These are phyloP conservation scores for Mangifera indica DNA, from an alignment of 345 rosid genomes.

Conservation along the genomic window DNA sequence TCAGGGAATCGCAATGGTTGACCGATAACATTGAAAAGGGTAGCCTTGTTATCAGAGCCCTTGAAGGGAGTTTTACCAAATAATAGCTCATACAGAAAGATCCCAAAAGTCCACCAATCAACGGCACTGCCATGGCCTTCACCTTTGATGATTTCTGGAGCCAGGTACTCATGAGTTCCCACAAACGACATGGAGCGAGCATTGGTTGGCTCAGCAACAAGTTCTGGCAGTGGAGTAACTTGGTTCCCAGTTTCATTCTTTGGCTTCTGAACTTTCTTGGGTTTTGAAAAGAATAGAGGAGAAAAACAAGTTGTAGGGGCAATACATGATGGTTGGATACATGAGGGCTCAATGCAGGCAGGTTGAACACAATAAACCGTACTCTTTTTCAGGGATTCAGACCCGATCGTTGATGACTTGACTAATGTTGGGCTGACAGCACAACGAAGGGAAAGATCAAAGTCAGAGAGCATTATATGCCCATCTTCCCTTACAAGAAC, in stretches of 20 bases:
- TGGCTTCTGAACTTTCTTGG: slow-evolving; percentile 48
- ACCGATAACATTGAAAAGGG: slow-evolving; percentile 74
- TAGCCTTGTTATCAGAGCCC: slow-evolving; percentile 72
- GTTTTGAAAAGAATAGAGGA: slow-evolving; percentile 48
- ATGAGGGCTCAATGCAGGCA: slow-evolving; percentile 50
- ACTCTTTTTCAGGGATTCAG: slow-evolving; percentile 45
- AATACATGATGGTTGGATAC: slow-evolving; percentile 47
- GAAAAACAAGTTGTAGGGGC: slow-evolving; percentile 53
- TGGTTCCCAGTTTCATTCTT: slow-evolving; percentile 34
- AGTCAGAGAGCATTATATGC: too few species aligned
- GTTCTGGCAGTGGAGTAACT: too few species aligned
- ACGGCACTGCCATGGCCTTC: slow-evolving; percentile 84
- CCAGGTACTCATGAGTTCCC: slow-evolving; percentile 65
- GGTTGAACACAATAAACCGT: slow-evolving; percentile 13
- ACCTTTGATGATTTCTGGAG: slow-evolving; percentile 22
- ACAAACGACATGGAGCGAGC: slow-evolving; percentile 88
- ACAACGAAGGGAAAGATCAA: background rate
- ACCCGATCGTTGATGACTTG: slow-evolving; percentile 40
- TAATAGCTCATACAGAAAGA: slow-evolving; percentile 56
- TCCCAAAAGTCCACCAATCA: slow-evolving; percentile 87
- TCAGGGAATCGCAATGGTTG: slow-evolving; percentile 88
- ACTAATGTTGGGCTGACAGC: slow-evolving; percentile 48
- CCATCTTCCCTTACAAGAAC: too few species aligned
- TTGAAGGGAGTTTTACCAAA: slow-evolving; percentile 32
- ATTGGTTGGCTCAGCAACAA: slow-evolving; percentile 61